Conservation (phyloP, 2,329 filamentous ascomycete genomes). For the Apiospora arundinis region DNA sequence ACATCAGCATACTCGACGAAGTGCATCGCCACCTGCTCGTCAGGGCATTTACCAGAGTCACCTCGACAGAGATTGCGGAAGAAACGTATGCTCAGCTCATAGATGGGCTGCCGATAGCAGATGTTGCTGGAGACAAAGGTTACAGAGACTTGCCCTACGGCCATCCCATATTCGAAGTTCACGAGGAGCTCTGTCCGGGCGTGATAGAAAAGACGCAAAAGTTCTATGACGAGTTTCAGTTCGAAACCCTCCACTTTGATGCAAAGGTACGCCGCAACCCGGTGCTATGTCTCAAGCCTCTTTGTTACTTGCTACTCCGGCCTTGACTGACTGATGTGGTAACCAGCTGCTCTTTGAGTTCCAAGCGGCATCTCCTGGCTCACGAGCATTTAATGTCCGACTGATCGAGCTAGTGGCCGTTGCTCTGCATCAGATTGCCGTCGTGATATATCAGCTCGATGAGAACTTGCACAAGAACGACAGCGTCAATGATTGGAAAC, state of each 20-base stretch:
- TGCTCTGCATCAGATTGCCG: background rate
- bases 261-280: background rate
- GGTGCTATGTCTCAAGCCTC: background rate
- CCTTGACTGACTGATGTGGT: background rate
- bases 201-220: background rate
- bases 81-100: background rate
- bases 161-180: background rate
- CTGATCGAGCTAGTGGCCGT: background rate
- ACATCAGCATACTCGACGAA: background rate
- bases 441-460: background rate
- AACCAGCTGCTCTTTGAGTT: background rate
- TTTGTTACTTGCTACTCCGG: background rate
- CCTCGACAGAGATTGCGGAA: background rate
- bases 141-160: background rate
- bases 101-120: background rate
- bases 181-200: background rate
- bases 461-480: background rate
- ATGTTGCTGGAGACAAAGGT: background rate
- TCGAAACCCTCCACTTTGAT: background rate
- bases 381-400: background rate
- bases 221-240: background rate
- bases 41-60: background rate
- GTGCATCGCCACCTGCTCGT: background rate
- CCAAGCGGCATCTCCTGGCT: background rate
- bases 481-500: background rate